phyloP scores from a whole-genome alignment of 2,329 filamentous ascomycete species.

The Fusarium caatingaense region DNA sequence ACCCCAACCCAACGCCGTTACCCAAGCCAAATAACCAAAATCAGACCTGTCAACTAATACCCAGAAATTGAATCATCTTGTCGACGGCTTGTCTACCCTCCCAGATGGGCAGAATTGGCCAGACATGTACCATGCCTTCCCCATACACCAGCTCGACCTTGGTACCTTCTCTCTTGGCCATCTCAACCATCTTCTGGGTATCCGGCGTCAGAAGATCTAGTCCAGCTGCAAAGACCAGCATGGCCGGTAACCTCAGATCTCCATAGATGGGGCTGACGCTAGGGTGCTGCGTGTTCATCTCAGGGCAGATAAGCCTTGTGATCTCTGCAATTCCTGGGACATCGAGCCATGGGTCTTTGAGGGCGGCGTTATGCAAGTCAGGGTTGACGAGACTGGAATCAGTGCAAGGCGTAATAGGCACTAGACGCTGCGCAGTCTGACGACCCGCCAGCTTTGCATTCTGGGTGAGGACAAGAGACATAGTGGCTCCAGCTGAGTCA shows the following conservation, averaged over 20 bases:
- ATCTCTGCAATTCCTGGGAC: slow-evolving; percentile 45
- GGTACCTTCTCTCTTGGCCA: slow-evolving; percentile 41
- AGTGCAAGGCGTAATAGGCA: slow-evolving; percentile 48
- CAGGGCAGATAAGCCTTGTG: slow-evolving; percentile 44
- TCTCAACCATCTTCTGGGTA: slow-evolving; percentile 45
- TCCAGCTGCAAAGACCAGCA: slow-evolving; percentile 47
- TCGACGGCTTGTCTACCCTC: slow-evolving; percentile 46
- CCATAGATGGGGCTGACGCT: slow-evolving; percentile 49
- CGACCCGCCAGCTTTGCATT: slow-evolving; percentile 42
- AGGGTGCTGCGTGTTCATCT: slow-evolving; percentile 43
- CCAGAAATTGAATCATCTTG: slow-evolving; percentile 46
- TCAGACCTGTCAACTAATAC: slow-evolving; percentile 8
- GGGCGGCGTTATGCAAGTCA: slow-evolving; percentile 40
- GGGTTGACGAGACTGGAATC: slow-evolving; percentile 48
- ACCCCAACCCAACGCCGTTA: slow-evolving; percentile 22
- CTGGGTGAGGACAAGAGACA: slow-evolving; percentile 49
- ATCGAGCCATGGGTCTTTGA: slow-evolving; percentile 47
- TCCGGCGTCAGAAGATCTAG: slow-evolving; percentile 48
- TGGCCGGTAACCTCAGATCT: slow-evolving; percentile 47
- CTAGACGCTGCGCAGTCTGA: slow-evolving; percentile 44
- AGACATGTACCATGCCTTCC: slow-evolving; percentile 50
- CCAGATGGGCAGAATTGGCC: slow-evolving; percentile 47
- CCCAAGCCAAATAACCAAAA: slow-evolving; percentile 9
- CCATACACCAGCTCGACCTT: slow-evolving; percentile 47
- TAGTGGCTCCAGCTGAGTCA: slow-evolving; percentile 49